Conservation (phyloP, 2,329 filamentous ascomycete species). For the Ceratocystiopsis minuta region DNA sequence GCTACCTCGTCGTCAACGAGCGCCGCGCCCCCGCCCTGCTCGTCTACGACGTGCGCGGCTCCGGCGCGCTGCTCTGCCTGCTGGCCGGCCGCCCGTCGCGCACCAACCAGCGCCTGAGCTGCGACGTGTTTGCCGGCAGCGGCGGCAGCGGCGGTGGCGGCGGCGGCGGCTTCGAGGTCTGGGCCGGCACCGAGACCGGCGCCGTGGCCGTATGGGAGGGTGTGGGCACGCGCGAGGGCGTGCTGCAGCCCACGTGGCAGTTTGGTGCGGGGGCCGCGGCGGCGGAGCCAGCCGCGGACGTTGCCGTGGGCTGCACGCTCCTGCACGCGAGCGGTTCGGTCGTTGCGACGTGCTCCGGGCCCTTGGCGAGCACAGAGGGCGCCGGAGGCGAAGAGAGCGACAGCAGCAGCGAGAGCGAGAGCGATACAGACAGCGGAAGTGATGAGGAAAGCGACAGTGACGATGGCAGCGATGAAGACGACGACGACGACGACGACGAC, state of each 20-base stretch:
- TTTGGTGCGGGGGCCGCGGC: no score
- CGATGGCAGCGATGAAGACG: conserved; percentile 10
- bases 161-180: conserved; percentile 36
- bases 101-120: conserved; percentile 37
- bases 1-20: conserved; percentile 45
- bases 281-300: no score
- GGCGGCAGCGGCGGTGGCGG: conserved; percentile 7
- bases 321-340: conserved; percentile 38
- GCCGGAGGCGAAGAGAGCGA: conserved; percentile 12
- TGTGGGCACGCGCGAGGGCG: conserved; percentile 29
- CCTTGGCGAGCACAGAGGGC: conserved; percentile 17
- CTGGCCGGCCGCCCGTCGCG: conserved; percentile 30
- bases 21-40: conserved; percentile 35
- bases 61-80: conserved; percentile 36
- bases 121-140: conserved; percentile 30
- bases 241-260: conserved; percentile 25
- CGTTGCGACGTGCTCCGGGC: conserved; percentile 36
- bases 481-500: conserved; percentile 6
- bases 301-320: conserved; percentile 27
- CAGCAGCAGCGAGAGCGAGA: conserved; percentile 13
- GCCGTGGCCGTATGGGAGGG: conserved; percentile 39
- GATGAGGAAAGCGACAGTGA: conserved; percentile 13
- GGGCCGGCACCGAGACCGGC: conserved; percentile 39
- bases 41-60: conserved; percentile 45
- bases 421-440: conserved; percentile 11